Percentiles rank a stretch among this genome's conserved stretches.
phyloP scores from a whole-genome alignment of 305 asterid species.

The Fraxinus angustifolia region DNA sequence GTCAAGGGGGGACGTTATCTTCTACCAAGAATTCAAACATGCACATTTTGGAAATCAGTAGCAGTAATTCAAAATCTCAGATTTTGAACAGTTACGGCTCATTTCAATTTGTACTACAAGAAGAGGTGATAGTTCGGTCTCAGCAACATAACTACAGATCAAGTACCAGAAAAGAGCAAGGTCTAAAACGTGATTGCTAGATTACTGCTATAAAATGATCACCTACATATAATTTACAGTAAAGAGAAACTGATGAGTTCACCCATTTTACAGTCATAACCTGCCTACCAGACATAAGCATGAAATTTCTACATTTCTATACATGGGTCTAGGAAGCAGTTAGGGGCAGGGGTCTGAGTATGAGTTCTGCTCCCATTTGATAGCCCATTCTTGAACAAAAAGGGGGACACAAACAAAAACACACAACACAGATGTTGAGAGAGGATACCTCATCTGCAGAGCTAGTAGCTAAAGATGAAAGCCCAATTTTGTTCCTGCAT shows the following conservation, averaged over 20 bases:
- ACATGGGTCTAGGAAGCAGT: background rate
- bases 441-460: conserved; percentile 57
- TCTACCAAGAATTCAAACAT: background rate
- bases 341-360: background rate
- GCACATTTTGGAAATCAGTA: background rate
- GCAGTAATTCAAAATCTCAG: background rate
- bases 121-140: background rate
- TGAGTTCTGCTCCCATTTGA: background rate
- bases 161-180: background rate
- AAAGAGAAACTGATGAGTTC: background rate
- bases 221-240: background rate
- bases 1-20: background rate
- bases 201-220: background rate
- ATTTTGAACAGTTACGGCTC: background rate
- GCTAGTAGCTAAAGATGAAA: conserved; percentile 62
- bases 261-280: background rate
- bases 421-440: background rate
- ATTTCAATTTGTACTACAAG: background rate
- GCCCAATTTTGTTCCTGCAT: conserved; percentile 73
- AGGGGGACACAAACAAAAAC: background rate
- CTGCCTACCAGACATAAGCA: background rate
- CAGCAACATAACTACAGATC: background rate
- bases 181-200: background rate
- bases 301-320: background rate
- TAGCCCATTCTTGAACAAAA: background rate